Evolutionary conservation across 805 yeast genomes (phyloP), one percentile per base, ranked within the genome.

Genomic region (Tetrapisispora namnaoensis): DNA sequence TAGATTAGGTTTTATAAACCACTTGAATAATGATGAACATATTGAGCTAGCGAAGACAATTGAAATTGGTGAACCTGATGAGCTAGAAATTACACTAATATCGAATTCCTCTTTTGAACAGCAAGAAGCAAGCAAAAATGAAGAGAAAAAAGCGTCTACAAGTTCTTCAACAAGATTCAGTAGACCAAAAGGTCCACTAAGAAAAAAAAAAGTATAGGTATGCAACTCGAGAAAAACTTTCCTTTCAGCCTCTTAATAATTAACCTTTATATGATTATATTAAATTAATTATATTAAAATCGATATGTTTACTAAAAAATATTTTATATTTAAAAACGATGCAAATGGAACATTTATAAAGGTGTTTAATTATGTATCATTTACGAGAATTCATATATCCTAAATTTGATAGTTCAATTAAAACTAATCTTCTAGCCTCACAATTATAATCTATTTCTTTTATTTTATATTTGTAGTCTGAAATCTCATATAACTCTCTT

Each of bases 41-140:
- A 55, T 73, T 35, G 60, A 62, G 10, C 63, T 82, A 22, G 71
- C 71, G 35, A 76, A 76, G 45, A 63, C 72, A 13, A 61, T 84
- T 21, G 93, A 85, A 62, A 80, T 82, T 47, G 93, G 93, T 11
- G 91, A 85, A 61, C 68, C 84, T 17, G 76, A 72, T 43, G 95
- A 85, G 56, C 62, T 85, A 44, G 88, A 84, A 51, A 53, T 80
- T 2, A 64, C 76, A 17, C 45, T 57, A 17, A 52, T 61, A 17
- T 54, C 60, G 8, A 43, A 47, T 32, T 48, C 58, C 3, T 49
- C 48, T 14, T 51, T 49, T 11, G 55, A 48, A 13, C 78, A 71
- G 37, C 71, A 80, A 48, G 67, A 62, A 20, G 54, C 51, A 27
- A 30, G 20, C 11, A 20, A 22, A 22, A 24, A 46, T 1, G 58